phyloP scores from a whole-genome alignment of 768 basidiomycete species.

The Mycena polygramma region DNA sequence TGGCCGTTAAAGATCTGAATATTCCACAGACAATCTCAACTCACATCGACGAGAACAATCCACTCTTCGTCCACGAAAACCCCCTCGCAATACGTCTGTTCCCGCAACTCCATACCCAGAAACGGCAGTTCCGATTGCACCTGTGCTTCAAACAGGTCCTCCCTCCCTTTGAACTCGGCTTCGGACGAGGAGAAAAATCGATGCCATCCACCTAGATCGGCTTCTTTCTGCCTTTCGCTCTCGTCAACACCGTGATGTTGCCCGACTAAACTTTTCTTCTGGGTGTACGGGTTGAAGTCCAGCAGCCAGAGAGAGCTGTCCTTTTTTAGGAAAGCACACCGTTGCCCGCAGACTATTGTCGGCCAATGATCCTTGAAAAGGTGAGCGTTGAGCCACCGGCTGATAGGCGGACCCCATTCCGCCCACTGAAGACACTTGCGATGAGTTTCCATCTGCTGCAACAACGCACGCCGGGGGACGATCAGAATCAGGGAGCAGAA shows the following conservation, averaged over 20 bases:
- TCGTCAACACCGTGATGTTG: no score
- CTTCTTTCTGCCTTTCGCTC: not conserved
- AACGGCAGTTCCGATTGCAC: constrained; percentile 47
- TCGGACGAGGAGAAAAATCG: not conserved
- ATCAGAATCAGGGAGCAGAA: not conserved
- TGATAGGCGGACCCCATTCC: constrained; percentile 11
- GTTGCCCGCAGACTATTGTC: constrained; percentile 7
- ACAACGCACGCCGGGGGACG: not conserved
- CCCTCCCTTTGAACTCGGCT: no score
- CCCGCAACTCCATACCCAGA: constrained; percentile 34
- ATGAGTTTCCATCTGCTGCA: not conserved
- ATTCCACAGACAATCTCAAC: constrained; percentile 29
- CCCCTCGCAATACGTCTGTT: constrained; percentile 43
- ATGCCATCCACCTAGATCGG: not conserved
- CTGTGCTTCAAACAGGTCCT: constrained; percentile 27
- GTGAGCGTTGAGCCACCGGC: not conserved
- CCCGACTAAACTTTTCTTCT: not conserved
- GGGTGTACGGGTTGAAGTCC: constrained; percentile 22
- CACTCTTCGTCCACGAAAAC: constrained; percentile 59
- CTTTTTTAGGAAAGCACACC: not conserved
- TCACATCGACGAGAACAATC: constrained; percentile 51
- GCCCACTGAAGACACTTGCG: not conserved
- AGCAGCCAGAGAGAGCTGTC: not conserved
- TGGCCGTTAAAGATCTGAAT: not conserved
- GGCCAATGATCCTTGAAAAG: not conserved